A percentile compares a stretch with the other conserved stretches of the same genome.
Evolutionary conservation across 2,329 filamentous ascomycete genomes (phyloP).

Genomic region (Sclerotinia nivalis): DNA sequence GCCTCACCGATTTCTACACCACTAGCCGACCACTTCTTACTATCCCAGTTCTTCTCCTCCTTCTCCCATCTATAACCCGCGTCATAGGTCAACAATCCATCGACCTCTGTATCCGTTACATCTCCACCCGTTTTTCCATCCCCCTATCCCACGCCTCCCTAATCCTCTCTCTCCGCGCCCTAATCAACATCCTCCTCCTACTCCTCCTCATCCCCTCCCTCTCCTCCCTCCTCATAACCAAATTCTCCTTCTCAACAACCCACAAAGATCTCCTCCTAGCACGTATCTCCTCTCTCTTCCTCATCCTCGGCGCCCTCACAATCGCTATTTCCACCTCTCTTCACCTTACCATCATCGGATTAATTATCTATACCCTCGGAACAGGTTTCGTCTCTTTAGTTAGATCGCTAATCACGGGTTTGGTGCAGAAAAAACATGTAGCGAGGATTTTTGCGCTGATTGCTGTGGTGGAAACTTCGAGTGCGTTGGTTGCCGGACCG

Average conservation of each 20-base stretch:
- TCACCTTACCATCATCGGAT: constrained; percentile 30
- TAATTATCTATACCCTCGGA: constrained; percentile 36
- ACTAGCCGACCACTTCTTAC: constrained; percentile 33
- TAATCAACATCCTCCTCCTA: constrained; percentile 35
- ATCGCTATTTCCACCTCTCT: constrained; percentile 34
- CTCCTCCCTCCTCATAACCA: constrained; percentile 31
- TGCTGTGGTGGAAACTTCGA: constrained; percentile 35
- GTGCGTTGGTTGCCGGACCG: constrained; percentile 32
- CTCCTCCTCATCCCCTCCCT: constrained; percentile 33
- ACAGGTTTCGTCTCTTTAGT: constrained; percentile 31
- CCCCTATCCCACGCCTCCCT: constrained; percentile 32
- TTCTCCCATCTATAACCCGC: constrained; percentile 35
- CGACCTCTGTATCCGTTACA: constrained; percentile 35
- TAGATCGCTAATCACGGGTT: constrained; percentile 33
- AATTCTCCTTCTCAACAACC: constrained; percentile 27
- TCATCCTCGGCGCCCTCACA: constrained; percentile 30
- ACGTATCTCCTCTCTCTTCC: constrained; percentile 30
- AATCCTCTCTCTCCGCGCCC: constrained; percentile 37
- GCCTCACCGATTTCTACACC: not conserved
- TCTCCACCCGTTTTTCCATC: constrained; percentile 37
- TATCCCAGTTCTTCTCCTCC: constrained; percentile 37
- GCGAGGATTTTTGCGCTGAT: constrained; percentile 36
- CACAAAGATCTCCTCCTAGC: constrained; percentile 37
- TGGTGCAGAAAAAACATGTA: constrained; percentile 36
- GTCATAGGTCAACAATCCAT: constrained; percentile 29